A percentile compares a stretch with the other conserved stretches of the same genome.
Conservation (phyloP, 352 stramenopile species). For the Globisporangium acanthophoron region DNA sequence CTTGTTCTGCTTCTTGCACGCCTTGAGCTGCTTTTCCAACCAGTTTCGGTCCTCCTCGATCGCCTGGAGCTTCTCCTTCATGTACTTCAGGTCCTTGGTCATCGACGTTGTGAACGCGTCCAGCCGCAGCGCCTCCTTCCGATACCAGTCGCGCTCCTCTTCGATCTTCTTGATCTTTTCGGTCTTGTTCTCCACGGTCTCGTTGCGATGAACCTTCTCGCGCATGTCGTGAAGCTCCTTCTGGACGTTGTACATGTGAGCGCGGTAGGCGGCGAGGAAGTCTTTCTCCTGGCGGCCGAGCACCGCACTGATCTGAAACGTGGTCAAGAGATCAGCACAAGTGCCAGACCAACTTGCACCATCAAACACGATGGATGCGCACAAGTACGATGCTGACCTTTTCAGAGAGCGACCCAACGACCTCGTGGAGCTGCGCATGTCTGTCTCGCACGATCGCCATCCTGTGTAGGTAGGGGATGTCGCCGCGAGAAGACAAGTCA, state of each 20-base stretch:
- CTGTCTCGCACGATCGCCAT: conserved; percentile 78
- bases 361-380: not conserved
- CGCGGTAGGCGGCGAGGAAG: conserved; percentile 90
- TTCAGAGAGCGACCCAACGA: conserved; percentile 78
- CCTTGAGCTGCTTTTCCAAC: conserved; percentile 91
- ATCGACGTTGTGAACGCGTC: conserved; percentile 89
- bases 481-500: not conserved
- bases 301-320: conserved; percentile 77
- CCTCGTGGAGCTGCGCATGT: conserved; percentile 72
- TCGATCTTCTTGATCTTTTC: conserved; percentile 92
- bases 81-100: conserved; percentile 91
- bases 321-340: not conserved
- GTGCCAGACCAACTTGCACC: not conserved
- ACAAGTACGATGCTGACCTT: conserved; percentile 31
- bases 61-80: conserved; percentile 89
- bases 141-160: conserved; percentile 93
- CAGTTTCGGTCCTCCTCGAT: conserved; percentile 91
- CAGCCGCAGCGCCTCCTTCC: conserved; percentile 87
- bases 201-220: conserved; percentile 87
- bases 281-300: conserved; percentile 90
- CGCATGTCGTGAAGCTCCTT: conserved; percentile 91
- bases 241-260: conserved; percentile 95
- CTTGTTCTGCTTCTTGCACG: conserved; percentile 93
- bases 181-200: conserved; percentile 81
- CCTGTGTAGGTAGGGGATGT: conserved; percentile 15